These are phyloP conservation scores for Salix arbutifolia DNA, from an alignment of 345 rosid genomes.

Conservation along the genomic window DNA sequence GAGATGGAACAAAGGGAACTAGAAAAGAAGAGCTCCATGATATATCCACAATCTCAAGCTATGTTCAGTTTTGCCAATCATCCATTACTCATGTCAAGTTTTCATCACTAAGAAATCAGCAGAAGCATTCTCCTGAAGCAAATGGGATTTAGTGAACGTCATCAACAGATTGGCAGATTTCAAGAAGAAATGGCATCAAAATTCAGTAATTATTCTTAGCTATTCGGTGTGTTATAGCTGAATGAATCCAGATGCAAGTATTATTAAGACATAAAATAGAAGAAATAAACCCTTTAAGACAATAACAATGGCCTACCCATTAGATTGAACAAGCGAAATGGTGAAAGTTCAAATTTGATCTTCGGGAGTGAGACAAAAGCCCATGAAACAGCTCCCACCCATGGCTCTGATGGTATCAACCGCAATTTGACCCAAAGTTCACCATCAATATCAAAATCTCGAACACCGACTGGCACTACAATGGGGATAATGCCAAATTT, in stretches of 20 bases:
- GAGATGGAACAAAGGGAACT: neutral
- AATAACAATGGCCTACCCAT: conserved; percentile 62
- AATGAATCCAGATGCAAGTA: no score
- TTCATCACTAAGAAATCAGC: conserved; percentile 3
- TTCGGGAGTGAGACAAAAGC: conserved; percentile 97
- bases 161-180: conserved; percentile 2
- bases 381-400: conserved; percentile 94
- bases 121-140: conserved; percentile 8
- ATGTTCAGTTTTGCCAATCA: neutral
- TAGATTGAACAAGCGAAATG: conserved; percentile 85
- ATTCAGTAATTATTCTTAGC: neutral
- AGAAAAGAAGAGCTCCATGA: neutral
- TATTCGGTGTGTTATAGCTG: no score
- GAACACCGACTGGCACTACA: conserved; percentile 82
- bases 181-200: neutral
- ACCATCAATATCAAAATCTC: conserved; percentile 95
- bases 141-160: neutral
- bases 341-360: conserved; percentile 90
- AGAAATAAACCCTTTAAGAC: conserved; percentile 7
- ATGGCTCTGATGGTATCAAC: conserved; percentile 83
- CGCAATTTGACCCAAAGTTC: conserved; percentile 99
- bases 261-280: neutral
- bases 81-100: neutral
- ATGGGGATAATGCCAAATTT: conserved; percentile 84
- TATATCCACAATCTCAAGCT: neutral